Conservation (phyloP, 2,329 filamentous ascomycete species). For the Simplicillium sp. region DNA sequence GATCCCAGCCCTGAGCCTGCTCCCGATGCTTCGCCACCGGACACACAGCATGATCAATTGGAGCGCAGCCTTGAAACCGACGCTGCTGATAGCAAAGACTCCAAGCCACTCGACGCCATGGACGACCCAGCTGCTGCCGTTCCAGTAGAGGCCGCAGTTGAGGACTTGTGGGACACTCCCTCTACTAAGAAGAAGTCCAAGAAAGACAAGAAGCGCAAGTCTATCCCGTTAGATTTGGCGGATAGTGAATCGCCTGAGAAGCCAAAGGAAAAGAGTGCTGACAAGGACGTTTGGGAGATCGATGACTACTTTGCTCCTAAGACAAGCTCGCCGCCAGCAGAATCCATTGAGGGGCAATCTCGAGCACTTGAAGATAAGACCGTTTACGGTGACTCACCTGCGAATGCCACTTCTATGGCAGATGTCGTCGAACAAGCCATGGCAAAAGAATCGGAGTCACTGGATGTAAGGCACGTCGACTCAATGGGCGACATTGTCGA, state of each 20-base stretch:
- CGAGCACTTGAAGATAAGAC: neutral
- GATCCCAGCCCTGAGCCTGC: neutral
- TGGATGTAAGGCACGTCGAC: neutral
- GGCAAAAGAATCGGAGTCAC: neutral
- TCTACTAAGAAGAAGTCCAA: slow-evolving; percentile 24
- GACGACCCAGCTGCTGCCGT: too few relatives aligned
- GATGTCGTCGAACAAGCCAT: neutral
- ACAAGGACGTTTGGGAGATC: slow-evolving; percentile 13
- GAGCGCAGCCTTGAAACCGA: neutral
- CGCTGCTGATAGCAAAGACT: neutral
- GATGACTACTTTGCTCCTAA: slow-evolving; percentile 13
- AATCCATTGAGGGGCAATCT: neutral
- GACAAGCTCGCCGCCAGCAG: neutral
- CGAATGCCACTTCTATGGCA: neutral
- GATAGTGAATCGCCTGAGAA: neutral
- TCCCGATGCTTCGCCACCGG: neutral
- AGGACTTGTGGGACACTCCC: slow-evolving; percentile 10
- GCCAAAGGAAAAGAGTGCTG: slow-evolving; percentile 7
- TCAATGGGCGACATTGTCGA: neutral
- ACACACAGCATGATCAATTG: neutral
- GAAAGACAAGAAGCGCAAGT: slow-evolving; percentile 25
- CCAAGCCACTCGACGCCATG: too few relatives aligned
- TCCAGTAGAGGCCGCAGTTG: neutral
- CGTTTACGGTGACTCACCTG: neutral
- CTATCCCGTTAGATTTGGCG: slow-evolving; percentile 8